Evolutionary conservation across 2,329 filamentous ascomycete species (phyloP).

Genomic region (Tolypocladium endophyticum): DNA sequence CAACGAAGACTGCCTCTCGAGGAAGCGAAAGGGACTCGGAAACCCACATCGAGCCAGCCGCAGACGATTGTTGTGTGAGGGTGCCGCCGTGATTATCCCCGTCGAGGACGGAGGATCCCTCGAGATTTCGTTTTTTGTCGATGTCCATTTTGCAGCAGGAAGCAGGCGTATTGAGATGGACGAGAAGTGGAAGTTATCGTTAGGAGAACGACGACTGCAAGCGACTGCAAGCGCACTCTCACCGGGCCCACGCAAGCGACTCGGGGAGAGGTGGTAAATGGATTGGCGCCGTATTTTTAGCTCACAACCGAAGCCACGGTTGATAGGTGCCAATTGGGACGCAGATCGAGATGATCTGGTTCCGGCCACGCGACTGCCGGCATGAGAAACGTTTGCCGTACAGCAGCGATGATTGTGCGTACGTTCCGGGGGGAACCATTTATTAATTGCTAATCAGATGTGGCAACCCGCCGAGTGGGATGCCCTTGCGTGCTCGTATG

Average conservation of each 20-base stretch:
- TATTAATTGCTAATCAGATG: not conserved
- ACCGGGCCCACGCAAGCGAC: too few species aligned
- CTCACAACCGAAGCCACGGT: not conserved
- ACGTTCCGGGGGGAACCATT: too few species aligned
- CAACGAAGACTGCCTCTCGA: conserved; percentile 27
- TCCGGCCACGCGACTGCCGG: not conserved
- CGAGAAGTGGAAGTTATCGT: not conserved
- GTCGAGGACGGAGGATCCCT: not conserved
- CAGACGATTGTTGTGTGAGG: not conserved
- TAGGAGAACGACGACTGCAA: not conserved
- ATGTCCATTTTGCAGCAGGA: not conserved
- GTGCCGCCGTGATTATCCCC: not conserved
- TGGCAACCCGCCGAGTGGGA: not conserved
- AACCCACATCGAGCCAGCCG: conserved; percentile 9
- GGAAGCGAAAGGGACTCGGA: conserved; percentile 11
- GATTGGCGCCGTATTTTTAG: not conserved
- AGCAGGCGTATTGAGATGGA: not conserved
- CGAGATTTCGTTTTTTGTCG: not conserved
- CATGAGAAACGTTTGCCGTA: not conserved
- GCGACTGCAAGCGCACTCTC: not conserved
- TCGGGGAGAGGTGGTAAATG: not conserved
- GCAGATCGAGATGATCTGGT: not conserved
- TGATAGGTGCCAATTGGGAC: not conserved
- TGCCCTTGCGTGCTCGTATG: not conserved
- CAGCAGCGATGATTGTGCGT: not conserved